These are phyloP conservation scores for Blastobotrys chiropterorum DNA, from an alignment of 805 yeast species.

Conservation along the genomic window DNA sequence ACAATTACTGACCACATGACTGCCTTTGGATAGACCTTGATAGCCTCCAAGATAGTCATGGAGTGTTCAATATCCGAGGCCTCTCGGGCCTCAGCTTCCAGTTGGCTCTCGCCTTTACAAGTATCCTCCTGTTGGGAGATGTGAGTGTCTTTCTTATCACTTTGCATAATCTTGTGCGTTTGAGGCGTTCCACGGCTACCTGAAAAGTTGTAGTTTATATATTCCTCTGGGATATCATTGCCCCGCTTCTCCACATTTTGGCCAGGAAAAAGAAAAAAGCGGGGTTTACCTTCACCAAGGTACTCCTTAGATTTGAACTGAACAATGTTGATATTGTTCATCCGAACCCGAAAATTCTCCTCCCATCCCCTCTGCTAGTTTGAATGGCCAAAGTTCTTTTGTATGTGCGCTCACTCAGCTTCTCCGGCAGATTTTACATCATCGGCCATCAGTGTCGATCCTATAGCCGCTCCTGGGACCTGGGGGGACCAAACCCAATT, in stretches of 20 bases:
- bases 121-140: background rate
- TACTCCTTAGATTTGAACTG: too few relatives aligned
- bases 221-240: background rate
- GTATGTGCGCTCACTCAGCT: too few relatives aligned
- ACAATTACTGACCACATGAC: conserved; percentile 41
- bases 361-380: too few relatives aligned
- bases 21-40: conserved; percentile 36
- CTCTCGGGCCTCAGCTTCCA: conserved; percentile 3
- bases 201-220: conserved; percentile 2
- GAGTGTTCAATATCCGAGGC: conserved; percentile 14
- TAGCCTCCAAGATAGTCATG: conserved; percentile 15
- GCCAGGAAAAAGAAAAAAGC: background rate
- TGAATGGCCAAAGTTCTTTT: too few relatives aligned
- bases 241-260: background rate
- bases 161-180: background rate
- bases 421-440: too few relatives aligned
- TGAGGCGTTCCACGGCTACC: too few relatives aligned
- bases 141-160: background rate
- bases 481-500: too few relatives aligned
- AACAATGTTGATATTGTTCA: too few relatives aligned
- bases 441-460: too few relatives aligned
- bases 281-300: background rate
- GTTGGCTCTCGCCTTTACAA: background rate
- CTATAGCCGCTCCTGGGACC: too few relatives aligned
- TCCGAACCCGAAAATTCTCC: too few relatives aligned